These are phyloP conservation scores for Cytospora leucostoma DNA, from an alignment of 2,329 filamentous ascomycete species.

Conservation along the genomic window DNA sequence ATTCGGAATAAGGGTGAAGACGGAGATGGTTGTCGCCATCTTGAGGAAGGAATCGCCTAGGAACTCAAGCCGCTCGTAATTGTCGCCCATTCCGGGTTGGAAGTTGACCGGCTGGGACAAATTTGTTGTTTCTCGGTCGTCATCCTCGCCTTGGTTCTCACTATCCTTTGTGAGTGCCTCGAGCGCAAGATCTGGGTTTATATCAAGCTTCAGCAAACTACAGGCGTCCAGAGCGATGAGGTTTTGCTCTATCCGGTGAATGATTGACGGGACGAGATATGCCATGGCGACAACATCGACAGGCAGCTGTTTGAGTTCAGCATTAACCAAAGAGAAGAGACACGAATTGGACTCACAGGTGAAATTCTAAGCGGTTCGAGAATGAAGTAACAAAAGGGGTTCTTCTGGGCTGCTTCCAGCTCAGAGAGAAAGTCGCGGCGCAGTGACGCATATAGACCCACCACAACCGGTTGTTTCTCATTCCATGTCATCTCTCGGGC, in stretches of 20 bases:
- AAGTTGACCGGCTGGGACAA: conserved; percentile 65
- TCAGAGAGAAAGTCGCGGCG: conserved; percentile 83
- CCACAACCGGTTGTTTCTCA: conserved; percentile 76
- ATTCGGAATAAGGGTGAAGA: conserved; percentile 75
- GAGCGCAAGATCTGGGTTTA: conserved; percentile 71
- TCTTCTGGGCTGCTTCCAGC: conserved; percentile 35
- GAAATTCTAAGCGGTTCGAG: conserved; percentile 78
- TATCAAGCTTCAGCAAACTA: conserved; percentile 60
- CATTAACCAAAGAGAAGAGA: not conserved
- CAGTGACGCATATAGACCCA: conserved; percentile 71
- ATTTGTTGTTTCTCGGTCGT: conserved; percentile 36
- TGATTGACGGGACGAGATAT: conserved; percentile 78
- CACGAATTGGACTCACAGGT: conserved; percentile 53
- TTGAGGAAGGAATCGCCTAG: conserved; percentile 93
- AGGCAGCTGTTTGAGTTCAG: conserved; percentile 57
- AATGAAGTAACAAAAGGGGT: conserved; percentile 63
- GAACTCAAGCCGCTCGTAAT: conserved; percentile 94
- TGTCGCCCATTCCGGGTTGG: conserved; percentile 84
- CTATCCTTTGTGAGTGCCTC: conserved; percentile 94
- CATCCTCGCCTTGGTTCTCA: conserved; percentile 76
- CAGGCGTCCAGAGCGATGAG: conserved; percentile 80
- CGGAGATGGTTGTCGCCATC: conserved; percentile 87
- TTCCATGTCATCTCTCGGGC: conserved; percentile 49
- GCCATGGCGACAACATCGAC: conserved; percentile 69
- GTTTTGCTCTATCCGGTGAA: conserved; percentile 79